Percentiles rank a stretch among this genome's conserved stretches.
Conservation (phyloP, 2,329 filamentous ascomycete genomes). For the Xylaria sp. region DNA sequence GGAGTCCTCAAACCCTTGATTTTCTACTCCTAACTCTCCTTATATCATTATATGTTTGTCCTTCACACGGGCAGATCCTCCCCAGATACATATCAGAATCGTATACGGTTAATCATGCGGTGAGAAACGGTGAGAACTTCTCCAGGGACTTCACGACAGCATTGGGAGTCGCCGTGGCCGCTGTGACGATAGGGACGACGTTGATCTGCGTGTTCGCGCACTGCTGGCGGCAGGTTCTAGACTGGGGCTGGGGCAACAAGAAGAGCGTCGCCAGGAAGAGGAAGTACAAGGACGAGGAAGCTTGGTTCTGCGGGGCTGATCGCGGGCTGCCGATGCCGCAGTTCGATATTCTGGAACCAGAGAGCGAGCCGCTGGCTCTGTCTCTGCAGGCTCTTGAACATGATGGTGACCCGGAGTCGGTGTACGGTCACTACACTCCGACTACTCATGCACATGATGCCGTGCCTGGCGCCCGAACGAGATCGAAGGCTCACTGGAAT, state of each 20-base stretch:
- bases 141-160: constrained; percentile 37
- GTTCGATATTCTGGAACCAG: constrained; percentile 12
- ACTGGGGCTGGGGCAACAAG: background rate
- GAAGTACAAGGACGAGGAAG: constrained; percentile 23
- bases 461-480: background rate
- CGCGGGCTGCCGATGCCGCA: constrained; percentile 27
- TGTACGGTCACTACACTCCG: background rate
- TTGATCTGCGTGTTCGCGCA: constrained; percentile 43
- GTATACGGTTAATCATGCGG: background rate
- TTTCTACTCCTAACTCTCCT: background rate
- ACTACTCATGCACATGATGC: background rate
- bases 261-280: background rate
- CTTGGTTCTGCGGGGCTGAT: constrained; percentile 28
- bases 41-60: background rate
- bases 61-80: background rate
- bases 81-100: background rate
- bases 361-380: constrained; percentile 4
- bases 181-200: constrained; percentile 32
- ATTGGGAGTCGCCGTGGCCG: constrained; percentile 31
- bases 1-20: background rate
- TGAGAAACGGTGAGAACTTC: constrained; percentile 29
- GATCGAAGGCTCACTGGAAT: background rate
- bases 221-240: constrained; percentile 41
- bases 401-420: background rate
- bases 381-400: background rate